These are phyloP conservation scores for Cystobasidiaceae sp. DNA, from an alignment of 1,284 basidiomycete species.

Conservation along the genomic window DNA sequence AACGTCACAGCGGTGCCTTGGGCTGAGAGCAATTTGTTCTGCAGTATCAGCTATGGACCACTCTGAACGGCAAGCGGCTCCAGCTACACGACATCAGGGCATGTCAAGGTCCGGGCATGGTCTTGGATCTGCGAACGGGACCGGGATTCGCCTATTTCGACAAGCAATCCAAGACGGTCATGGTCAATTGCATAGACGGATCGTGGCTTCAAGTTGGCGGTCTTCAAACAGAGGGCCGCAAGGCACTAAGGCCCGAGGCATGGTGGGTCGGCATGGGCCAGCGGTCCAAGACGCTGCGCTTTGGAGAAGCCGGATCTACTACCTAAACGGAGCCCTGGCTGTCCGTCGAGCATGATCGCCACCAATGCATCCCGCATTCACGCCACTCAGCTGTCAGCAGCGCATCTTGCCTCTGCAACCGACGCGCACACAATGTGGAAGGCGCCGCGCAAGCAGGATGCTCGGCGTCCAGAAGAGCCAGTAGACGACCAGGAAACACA, in stretches of 20 bases:
- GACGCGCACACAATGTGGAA: too few species aligned
- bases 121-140: neutral
- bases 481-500: too few species aligned
- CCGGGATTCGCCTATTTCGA: neutral
- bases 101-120: too few species aligned
- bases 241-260: slow-evolving; percentile 6
- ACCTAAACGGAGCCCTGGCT: too few species aligned
- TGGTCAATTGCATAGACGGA: slow-evolving; percentile 3
- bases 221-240: slow-evolving; percentile 22
- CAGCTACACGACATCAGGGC: slow-evolving; percentile 1
- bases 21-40: too few species aligned
- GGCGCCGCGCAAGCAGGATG: neutral
- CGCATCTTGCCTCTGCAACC: too few species aligned
- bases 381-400: too few species aligned
- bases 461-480: too few species aligned
- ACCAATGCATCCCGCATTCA: too few species aligned
- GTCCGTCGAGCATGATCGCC: too few species aligned
- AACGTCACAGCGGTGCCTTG: neutral
- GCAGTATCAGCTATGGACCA: slow-evolving; percentile 46
- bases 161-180: neutral
- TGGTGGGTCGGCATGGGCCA: slow-evolving; percentile 22
- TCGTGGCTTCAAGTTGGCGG: neutral
- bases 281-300: neutral
- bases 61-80: slow-evolving; percentile 19
- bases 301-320: too few species aligned